Evolutionary conservation across 257 asterid genomes (phyloP), one percentile per base, ranked within the genome.

Genomic region (Mitragyna speciosa): DNA sequence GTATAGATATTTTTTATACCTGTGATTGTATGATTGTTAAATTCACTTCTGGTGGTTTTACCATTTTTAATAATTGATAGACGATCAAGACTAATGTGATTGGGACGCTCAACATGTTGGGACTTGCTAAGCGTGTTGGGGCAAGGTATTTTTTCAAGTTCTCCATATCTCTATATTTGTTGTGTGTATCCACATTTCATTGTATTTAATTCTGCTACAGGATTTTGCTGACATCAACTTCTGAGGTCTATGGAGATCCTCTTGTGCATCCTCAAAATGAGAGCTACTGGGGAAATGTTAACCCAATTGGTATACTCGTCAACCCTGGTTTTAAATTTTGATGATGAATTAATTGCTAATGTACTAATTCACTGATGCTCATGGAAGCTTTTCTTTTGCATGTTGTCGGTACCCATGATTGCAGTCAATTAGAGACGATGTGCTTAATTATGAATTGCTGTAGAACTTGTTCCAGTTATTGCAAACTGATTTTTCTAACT

Each of bases 251-350:
- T 78, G 98, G 97, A 64, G 99, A 95, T 84, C 99, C 99, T 43
- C 93, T 95, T 24, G 88, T 89, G 79, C 99, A 95, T 85, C 99
- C 99, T 78, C 99, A 95, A 82, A 87, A 92, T 64, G 99, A 95
- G 87, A 95, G 94, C 80, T 95, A 95, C 83, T 95, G 97, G 99
- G 99, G 99, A 84, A 95, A 95, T 77, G 99, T 95, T 78, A 94
- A 95, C 84, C 98, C 98, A 20, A 95, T 92, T 73, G 99, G 99
- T 95, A 93, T 12, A 12, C 28, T 63, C 63, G 15, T 70, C 56
- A 17, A 5, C 51, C 15, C 26, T 47, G 10, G 5, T 16, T 76
- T 17, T 26, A 16, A 14, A 31, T 33, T 14, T 3, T 28, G 52
- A 11, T 33, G 52, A 73, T 47, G 33, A 65, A 80, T 33, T 26